Base-by-base conservation (phyloP, 2,329 filamentous ascomycete species). In the Diaporthe australafricana region DNA sequence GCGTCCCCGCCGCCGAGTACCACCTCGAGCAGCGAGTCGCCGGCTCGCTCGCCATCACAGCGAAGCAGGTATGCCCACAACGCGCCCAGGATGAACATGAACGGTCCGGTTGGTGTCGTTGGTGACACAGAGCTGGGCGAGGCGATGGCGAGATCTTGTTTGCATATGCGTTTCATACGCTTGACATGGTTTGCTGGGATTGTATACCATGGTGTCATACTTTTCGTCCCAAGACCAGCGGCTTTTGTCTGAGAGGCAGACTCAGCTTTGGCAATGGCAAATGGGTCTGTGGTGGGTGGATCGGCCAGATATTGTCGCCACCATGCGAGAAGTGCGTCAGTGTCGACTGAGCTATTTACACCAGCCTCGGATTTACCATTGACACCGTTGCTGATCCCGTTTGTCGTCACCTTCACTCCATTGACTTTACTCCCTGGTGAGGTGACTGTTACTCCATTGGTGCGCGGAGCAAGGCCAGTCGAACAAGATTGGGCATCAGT, bases 121-220 rank as follows among this genome's bases (percentile, higher is more conserved):
- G 11, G 42, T 3, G 60, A 27, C 17, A 7, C 9, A 16, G 22
- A 45, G 16, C 16, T 14, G 17, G 38, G 12, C 20, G 60, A 63
- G 3, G 60, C 11, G 12, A 63, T 63, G 30, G 12, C 30, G 12
- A 63, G 60, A 8, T 63, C 60, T 20, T 48, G 42, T n/a, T 63
- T 63, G 60, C 27, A 48, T 20, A 63, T 9, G 20, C 60, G 60
- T 30, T 25, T 47, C 60, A 63, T 63, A 7, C 60, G 60, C 42
- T 20, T 48, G 14, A 63, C 60, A 1, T 48, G 60, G 20, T 63
- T 48, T 1, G 42, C 60, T 16, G 60, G 27, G n/a, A 63, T 38
- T 7, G 42, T 48, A 40, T 63, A 63, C 20, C 20, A 5, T 42
- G 57, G 12, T 22, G 57, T 63, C 40, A 20, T 47, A 14, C 20